Base-by-base conservation (phyloP, 805 yeast species). In the Grigorovia jiainica region DNA sequence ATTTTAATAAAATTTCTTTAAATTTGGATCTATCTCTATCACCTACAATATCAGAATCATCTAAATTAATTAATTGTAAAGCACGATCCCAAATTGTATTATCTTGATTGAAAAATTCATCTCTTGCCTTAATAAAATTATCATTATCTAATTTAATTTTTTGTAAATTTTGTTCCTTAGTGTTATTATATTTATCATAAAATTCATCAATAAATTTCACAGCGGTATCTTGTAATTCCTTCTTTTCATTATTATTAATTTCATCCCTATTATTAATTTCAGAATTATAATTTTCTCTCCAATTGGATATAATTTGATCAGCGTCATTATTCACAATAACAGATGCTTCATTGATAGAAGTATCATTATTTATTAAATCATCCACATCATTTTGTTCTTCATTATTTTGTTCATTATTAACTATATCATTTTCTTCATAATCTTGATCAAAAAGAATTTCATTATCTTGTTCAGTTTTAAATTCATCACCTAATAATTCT, bases 171-270 rank as follows among this genome's bases (percentile, higher is more conserved):
- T 73, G 73, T 41, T 86, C 90, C 63, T 79, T 82, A 68, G 89
- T 89, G 57, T 72, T 70, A 66, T 86, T 87, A 71, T 90, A 90
- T 57, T 80, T 81, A 53, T 86, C 95, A 63, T 90, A 90, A 63
- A 90, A 90, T 49, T 84, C 95, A 60, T 90, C 96, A 55, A 87
- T 77, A 41, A 87, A 79, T 59, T 79, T 78, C 55, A 77, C 76
- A 8, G 97, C 97, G 47, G 81, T 80, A 40, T 76, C 73, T 43
- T 82, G 74, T 44, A 87, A 72, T 46, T 79, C 86, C 24, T 68
- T 68, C 56, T 82, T 75, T 60, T 76, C 82, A 51, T 75, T 67
- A 17, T 66, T 67, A 52, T 82, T 80, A 48, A 76, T 76, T 51
- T 73, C 79, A 56, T 90, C 97, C 57, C 95, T 76, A 55, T 84